Evolutionary conservation across 2,329 filamentous ascomycete genomes (phyloP).

Genomic region (Blastomyces gilchristii): DNA sequence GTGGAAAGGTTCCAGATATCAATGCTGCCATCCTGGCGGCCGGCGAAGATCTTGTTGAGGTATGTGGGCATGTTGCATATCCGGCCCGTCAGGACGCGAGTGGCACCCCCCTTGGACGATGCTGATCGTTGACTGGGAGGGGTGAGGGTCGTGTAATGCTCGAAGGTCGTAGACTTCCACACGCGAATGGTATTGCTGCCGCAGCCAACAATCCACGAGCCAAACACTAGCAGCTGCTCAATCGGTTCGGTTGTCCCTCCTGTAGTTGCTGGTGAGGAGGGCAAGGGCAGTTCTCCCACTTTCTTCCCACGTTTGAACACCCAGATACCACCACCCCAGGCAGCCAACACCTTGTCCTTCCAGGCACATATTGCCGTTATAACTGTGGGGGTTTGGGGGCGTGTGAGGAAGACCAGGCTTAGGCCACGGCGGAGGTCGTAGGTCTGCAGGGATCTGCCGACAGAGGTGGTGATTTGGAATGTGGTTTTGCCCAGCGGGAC

Average conservation of each 20-base stretch:
- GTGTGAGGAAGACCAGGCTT: constrained; percentile 84
- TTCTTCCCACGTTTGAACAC: constrained; percentile 86
- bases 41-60: constrained; percentile 90
- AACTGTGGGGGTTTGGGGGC: constrained; percentile 72
- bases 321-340: constrained; percentile 85
- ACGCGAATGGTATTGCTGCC: constrained; percentile 68
- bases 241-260: constrained; percentile 58
- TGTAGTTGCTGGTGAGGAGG: constrained; percentile 40
- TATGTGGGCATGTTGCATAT: constrained; percentile 87
- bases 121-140: constrained; percentile 45
- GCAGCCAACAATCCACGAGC: constrained; percentile 81
- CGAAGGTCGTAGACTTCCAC: constrained; percentile 72
- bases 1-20: constrained; percentile 98
- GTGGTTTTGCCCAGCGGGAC: constrained; percentile 85
- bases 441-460: constrained; percentile 81
- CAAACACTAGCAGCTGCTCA: constrained; percentile 68
- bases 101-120: constrained; percentile 23
- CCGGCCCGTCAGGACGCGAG: constrained; percentile 63
- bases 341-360: constrained; percentile 79
- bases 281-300: constrained; percentile 56
- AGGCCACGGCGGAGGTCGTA: constrained; percentile 87
- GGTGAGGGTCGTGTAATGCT: constrained; percentile 79
- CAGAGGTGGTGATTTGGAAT: constrained; percentile 94
- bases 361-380: constrained; percentile 84
- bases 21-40: constrained; percentile 73